Base-by-base conservation (phyloP, 2,329 filamentous ascomycete genomes). In the Lachnellula occidentalis region DNA sequence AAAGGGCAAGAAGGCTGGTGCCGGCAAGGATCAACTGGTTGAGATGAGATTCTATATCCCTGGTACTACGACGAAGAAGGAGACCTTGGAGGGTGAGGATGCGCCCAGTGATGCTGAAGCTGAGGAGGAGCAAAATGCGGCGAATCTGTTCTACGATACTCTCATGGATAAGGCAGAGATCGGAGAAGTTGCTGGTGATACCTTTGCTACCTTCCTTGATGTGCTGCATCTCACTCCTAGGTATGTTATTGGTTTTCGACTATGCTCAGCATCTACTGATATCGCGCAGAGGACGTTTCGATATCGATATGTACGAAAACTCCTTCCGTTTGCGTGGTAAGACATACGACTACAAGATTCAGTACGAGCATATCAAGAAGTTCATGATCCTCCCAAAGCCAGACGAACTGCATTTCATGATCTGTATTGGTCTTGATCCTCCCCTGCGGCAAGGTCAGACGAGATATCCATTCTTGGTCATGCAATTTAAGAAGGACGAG, bases 271-370 rank as follows among this genome's bases (percentile, higher is more conserved):
- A 11, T 19, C 21, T 55, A 45, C 67, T 73, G 60, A 72, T 56
- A 17, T 46, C 48, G 49, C 59, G 58, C 73, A 92, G 94, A 88
- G 95, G 94, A 71, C 92, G 94, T 63, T 99, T 99, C 79, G 94
- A 97, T 72, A 96, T 99, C 75, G 94, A 99, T 72, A 96, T 99
- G 88, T 99, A 99, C 80, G 94, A 97, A 73, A 87, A 85, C 15
- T 97, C 94, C 2, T 97, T 99, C 81, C 88, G 94, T 59, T 81
- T 99, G 58, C 92, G 94, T 62, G 94, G 94, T 67, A 99, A 99
- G 76, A 99, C 94, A 22, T 99, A 99, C 78, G 95, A 99, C 76
- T 99, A 99, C 83, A 99, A 99, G 81, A 97, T 99, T 62, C 91
- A 96, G 71, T 99, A 96, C 74, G 90, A 96, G 55, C 85, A 87